phyloP scores from a whole-genome alignment of 176 grass and related monocot species.

The Lolium rigidum region DNA sequence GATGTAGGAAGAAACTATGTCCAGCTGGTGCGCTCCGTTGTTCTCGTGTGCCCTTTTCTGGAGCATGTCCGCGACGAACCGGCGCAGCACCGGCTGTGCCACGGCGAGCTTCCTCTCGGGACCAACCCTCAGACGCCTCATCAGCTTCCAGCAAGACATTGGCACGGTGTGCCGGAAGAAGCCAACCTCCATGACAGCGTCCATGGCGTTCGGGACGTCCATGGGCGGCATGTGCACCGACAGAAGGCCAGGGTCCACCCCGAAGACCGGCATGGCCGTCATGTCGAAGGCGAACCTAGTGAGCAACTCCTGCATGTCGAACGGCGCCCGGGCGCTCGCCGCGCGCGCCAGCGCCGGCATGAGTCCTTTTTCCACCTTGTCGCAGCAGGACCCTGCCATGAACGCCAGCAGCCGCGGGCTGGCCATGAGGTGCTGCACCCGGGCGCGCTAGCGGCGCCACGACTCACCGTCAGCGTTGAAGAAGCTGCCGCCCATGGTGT shows the following conservation, averaged over 20 bases:
- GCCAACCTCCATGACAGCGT: constrained; percentile 24
- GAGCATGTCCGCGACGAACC: constrained; percentile 27
- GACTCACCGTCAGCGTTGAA: too few species aligned
- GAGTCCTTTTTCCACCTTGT: too few species aligned
- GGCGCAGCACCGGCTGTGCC: not conserved
- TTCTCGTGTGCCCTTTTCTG: not conserved
- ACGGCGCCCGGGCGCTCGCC: too few species aligned
- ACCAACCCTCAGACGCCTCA: too few species aligned
- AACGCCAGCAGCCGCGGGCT: too few species aligned
- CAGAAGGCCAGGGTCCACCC: constrained; percentile 43
- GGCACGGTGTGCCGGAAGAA: constrained; percentile 12
- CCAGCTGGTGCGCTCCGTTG: not conserved
- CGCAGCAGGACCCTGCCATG: too few species aligned
- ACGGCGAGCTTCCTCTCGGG: constrained; percentile 33
- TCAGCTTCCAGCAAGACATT: constrained; percentile 45
- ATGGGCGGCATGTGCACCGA: too few species aligned
- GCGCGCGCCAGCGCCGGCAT: too few species aligned
- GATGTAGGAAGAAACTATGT: constrained; percentile 20
- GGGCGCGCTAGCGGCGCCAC: too few species aligned
- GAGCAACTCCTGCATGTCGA: constrained; percentile 54
- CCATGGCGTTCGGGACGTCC: not conserved
- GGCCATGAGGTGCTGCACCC: too few species aligned
- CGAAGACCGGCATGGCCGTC: constrained; percentile 42
- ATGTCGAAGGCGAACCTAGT: constrained; percentile 46
- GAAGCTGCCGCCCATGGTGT: too few species aligned